Base-by-base conservation (phyloP, 805 yeast species). In the Ascoidea asiatica region DNA sequence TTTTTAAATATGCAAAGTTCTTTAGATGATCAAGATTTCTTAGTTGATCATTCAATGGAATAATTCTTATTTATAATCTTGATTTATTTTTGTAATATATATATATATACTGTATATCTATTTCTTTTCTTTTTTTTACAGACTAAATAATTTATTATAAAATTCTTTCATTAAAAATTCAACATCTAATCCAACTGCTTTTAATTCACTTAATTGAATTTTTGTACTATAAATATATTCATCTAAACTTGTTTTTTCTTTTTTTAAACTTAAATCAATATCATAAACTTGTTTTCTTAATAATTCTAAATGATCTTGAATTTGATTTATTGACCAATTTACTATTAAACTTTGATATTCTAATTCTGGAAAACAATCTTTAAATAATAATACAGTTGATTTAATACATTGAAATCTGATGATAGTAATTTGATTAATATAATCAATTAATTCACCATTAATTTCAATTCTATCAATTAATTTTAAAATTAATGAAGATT, bases 291-390 rank as follows among this genome's bases (percentile, higher is more conserved):
- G 89, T 45, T 82, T 75, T 41, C 77, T 74, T 52, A 88, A 72
- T 5, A 78, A 60, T 17, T 65, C 63, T 23, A 77, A 75, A 50
- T 82, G 81, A 41, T 66, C 65, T 38, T 74, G 72, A 29, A 84
- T 73, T 57, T 79, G 81, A 11, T 70, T 70, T 46, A 75, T 73
- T 33, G 81, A 73, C 95, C 95, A 87, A 49, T 79, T 77, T n/a
- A 86, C 80, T 17, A 87, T 64, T 23, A 69, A 67, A 51, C 81
- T 73, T 38, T 60, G 53, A 37, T 57, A 55, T 11, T 54, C 62
- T 15, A 44, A 44, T 15, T 54, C 55, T 13, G 63, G 67, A 60
- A 74, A 82, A 43, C 81, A 70, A 21, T 64, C 59, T 42, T 69
- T 67, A 62, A 72, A 85, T 33, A 73, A 64, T 17, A 62, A 54